Evolutionary conservation across 306 rosid genomes (phyloP), one percentile per base, ranked within the genome.

Genomic region (Sesbania bispinosa): DNA sequence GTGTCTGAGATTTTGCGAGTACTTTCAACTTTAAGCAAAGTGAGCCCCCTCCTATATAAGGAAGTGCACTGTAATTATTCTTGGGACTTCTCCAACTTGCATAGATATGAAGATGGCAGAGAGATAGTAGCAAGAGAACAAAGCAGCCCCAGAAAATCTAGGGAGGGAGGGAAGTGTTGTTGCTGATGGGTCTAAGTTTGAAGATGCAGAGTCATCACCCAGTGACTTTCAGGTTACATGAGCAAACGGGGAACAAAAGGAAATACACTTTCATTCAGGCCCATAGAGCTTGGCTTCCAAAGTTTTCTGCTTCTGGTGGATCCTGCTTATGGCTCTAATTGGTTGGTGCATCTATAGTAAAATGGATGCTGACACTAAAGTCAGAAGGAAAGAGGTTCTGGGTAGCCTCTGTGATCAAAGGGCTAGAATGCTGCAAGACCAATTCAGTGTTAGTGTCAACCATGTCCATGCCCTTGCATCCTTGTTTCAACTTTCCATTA

Each of bases 391-490:
- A 33, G 97, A 92, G 81, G 82, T 84, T 5, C 83, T 95, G 61
- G 86, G 82, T 24, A 95, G 97, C 79, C 90, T 91, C 84, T 95
- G 99, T 82, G 99, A 95, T 69, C 90, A 91, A 83, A 88, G 99
- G 42, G 97, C 99, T 18, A 88, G 96, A 79, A 95, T 95, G 99
- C 72, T 95, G 78, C 99, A 95, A 78, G 99, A 95, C 83, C 99
- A 91, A 73, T 95, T 95, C 76, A 88, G 78, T 82, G 99, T 95
- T 38, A 95, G 99, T 54, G 96, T 95, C 59, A 95, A 95, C 69
- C 99, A 95, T 81, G 97, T 95, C 16, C 96, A 95, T 76, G 99
- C 99, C 62, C 85, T 95, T 32, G 97, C 99, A 89, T 95, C 76
- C 96, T 95, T 42, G 97, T 95, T 67, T 95, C 99, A 27, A 95